A percentile compares a stretch with the other conserved stretches of the same genome.
Evolutionary conservation across 2,329 filamentous ascomycete species (phyloP).

Genomic region (Dothidotthia symphoricarpi): DNA sequence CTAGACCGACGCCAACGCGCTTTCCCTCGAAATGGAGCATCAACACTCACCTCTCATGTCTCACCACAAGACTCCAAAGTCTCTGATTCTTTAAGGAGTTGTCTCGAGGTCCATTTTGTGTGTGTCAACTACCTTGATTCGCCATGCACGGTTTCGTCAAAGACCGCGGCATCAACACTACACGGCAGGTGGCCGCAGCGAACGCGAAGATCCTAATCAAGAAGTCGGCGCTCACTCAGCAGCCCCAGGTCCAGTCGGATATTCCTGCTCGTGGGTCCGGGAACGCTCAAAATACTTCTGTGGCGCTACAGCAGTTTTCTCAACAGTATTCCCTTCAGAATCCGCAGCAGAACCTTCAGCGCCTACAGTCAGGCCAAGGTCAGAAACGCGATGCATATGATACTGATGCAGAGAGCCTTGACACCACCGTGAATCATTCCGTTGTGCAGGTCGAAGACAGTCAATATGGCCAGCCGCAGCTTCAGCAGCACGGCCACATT

Average conservation of each 20-base stretch:
- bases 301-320: slow-evolving; percentile 4
- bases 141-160: slow-evolving; percentile 24
- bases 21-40: too few species aligned
- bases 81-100: neutral
- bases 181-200: slow-evolving; percentile 19
- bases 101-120: too few species aligned
- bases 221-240: slow-evolving; percentile 9
- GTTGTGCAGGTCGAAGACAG: slow-evolving; percentile 18
- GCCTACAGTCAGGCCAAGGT: slow-evolving; percentile 13
- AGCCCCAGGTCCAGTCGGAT: slow-evolving; percentile 7
- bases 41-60: neutral
- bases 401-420: slow-evolving; percentile 41
- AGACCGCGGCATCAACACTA: slow-evolving; percentile 10
- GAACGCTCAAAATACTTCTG: slow-evolving; percentile 13
- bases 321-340: slow-evolving; percentile 1
- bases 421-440: slow-evolving; percentile 32
- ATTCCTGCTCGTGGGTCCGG: slow-evolving; percentile 8
- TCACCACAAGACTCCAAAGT: neutral
- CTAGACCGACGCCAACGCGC: neutral
- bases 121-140: neutral
- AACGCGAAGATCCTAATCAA: slow-evolving; percentile 22
- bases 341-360: slow-evolving; percentile 9
- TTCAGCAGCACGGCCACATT: slow-evolving; percentile 10
- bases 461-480: slow-evolving; percentile 8
- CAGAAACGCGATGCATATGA: slow-evolving; percentile 30